Conservation (phyloP, 2,329 filamentous ascomycete species). For the Diatrype stigma region DNA sequence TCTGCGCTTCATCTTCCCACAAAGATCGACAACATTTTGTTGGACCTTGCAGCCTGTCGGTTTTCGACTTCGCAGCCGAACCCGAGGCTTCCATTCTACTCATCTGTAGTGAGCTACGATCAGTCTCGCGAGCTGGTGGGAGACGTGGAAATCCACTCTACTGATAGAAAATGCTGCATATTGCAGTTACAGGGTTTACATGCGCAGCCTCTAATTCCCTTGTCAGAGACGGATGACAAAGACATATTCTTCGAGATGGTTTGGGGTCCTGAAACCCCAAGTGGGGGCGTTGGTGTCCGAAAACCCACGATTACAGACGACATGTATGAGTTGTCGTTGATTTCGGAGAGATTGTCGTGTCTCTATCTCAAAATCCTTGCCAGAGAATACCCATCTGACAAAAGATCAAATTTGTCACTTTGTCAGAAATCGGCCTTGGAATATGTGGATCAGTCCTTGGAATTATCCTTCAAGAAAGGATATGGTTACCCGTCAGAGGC, state of each 20-base stretch:
- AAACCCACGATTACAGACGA: neutral
- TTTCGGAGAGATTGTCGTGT: neutral
- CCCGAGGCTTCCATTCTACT: neutral
- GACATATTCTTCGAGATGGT: neutral
- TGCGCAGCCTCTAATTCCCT: neutral
- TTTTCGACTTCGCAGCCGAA: neutral
- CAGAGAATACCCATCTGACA: neutral
- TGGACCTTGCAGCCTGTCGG: neutral
- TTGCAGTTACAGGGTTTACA: neutral
- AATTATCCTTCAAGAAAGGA: neutral
- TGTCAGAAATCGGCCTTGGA: neutral
- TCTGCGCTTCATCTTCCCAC: conserved; percentile 5
- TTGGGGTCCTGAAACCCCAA: neutral
- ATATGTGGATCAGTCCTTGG: neutral
- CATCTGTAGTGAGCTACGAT: neutral
- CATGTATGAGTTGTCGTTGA: neutral
- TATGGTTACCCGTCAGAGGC: neutral
- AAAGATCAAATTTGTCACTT: neutral
- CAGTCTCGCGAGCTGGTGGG: neutral
- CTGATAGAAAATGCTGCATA: neutral
- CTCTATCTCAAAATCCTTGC: neutral
- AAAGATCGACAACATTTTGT: neutral
- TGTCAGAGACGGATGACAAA: neutral
- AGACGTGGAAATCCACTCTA: neutral
- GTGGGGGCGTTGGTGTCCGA: neutral